Percentiles rank a stretch among this genome's conserved stretches.
Evolutionary conservation across 2,329 filamentous ascomycete genomes (phyloP).

Genomic region (Colletotrichum musicola): DNA sequence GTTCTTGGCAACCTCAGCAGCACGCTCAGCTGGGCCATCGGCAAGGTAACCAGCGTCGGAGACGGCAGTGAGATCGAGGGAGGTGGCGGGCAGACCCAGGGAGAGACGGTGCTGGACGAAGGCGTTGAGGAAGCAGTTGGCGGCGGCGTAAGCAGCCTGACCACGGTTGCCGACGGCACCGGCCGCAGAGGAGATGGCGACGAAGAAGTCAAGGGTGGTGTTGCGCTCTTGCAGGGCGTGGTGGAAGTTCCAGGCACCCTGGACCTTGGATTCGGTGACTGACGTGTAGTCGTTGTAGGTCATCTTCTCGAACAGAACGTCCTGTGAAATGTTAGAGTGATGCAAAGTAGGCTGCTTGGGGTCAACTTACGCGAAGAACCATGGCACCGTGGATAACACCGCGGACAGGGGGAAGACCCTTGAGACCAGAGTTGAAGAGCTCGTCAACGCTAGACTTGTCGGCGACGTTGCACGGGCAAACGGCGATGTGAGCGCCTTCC

Average conservation of each 20-base stretch:
- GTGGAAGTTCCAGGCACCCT: constrained; percentile 68
- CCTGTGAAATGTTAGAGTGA: constrained; percentile 43
- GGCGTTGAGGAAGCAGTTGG: constrained; percentile 60
- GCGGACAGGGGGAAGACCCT: constrained; percentile 52
- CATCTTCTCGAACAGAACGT: constrained; percentile 67
- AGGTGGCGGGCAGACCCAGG: constrained; percentile 57
- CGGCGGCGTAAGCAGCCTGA: constrained; percentile 66
- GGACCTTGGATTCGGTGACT: constrained; percentile 64
- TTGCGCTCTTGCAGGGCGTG: constrained; percentile 51
- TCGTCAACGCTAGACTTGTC: constrained; percentile 44
- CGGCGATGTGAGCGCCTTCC: constrained; percentile 57
- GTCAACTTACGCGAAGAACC: constrained; percentile 49
- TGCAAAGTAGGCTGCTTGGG: neutral
- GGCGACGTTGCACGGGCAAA: constrained; percentile 64
- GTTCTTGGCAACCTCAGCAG: constrained; percentile 62
- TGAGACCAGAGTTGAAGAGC: constrained; percentile 40
- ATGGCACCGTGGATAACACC: constrained; percentile 61
- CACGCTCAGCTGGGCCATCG: constrained; percentile 56
- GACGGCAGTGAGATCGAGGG: constrained; percentile 67
- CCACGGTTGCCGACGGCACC: constrained; percentile 65
- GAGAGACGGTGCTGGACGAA: constrained; percentile 56
- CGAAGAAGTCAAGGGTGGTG: constrained; percentile 63
- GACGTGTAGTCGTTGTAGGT: constrained; percentile 59
- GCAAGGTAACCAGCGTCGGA: constrained; percentile 64
- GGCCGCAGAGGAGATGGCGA: constrained; percentile 65